These are phyloP conservation scores for Tardiomyces blankii DNA, from an alignment of 1,139 yeast genomes.

Conservation along the genomic window DNA sequence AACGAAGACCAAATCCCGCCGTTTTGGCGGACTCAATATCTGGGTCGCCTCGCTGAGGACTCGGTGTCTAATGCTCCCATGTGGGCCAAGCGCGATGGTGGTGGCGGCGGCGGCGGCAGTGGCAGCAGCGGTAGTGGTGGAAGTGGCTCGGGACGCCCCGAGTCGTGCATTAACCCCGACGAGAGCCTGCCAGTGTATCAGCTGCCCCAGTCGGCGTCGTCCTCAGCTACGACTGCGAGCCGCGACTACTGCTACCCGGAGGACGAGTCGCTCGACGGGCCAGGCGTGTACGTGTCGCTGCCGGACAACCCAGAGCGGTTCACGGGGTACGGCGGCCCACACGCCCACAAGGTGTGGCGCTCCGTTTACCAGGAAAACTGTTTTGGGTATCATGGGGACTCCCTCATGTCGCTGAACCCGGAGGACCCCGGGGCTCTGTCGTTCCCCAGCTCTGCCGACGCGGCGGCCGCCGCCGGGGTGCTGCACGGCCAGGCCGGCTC, in stretches of 20 bases:
- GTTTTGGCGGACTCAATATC: conserved; percentile 58
- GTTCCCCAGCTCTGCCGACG: neutral
- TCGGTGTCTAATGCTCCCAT: conserved; percentile 25
- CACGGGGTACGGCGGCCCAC: conserved; percentile 92
- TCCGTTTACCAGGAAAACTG: conserved; percentile 90
- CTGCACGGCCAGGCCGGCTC: conserved; percentile 8
- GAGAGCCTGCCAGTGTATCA: neutral
- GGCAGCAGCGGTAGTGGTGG: conserved; percentile 20
- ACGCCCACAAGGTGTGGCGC: conserved; percentile 86
- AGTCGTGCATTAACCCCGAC: conserved; percentile 2
- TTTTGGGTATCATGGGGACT: conserved; percentile 44
- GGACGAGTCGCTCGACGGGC: conserved; percentile 32
- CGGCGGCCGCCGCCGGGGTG: neutral
- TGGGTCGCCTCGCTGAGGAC: conserved; percentile 49
- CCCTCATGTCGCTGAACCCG: conserved; percentile 1
- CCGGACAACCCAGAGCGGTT: conserved; percentile 89
- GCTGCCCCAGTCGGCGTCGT: conserved; percentile 10
- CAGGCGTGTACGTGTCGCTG: conserved; percentile 75
- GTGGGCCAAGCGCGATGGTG: conserved; percentile 18
- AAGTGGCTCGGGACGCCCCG: conserved; percentile 3
- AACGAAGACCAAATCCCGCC: conserved; percentile 52
- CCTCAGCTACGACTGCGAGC: conserved; percentile 8
- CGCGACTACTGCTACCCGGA: conserved; percentile 45
- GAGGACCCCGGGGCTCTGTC: neutral
- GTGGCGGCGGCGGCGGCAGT: conserved; percentile 23